Conservation (phyloP, 2,329 filamentous ascomycete species). For the Diaporthe amygdali region DNA sequence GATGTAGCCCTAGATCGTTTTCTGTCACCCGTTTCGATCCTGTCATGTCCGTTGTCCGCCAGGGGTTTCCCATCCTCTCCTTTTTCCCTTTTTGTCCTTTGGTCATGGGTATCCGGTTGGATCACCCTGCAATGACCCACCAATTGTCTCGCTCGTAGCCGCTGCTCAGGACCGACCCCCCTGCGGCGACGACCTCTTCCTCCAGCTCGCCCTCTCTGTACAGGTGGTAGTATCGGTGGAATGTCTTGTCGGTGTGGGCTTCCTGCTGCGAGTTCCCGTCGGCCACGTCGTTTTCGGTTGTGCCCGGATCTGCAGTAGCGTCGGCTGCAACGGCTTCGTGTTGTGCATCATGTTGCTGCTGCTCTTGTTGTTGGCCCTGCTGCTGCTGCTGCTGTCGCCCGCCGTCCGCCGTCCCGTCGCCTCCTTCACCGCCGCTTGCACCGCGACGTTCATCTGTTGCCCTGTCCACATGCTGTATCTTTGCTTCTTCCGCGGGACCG, state of each 20-base stretch:
- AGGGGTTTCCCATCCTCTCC: not conserved
- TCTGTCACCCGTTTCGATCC: conserved; percentile 13
- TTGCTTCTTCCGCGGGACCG: not conserved
- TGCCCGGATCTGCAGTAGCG: conserved; percentile 15
- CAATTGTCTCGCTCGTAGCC: conserved; percentile 99
- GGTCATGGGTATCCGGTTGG: not conserved
- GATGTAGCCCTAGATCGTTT: conserved; percentile 6
- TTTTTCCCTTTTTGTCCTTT: not conserved
- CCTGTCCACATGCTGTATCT: not conserved
- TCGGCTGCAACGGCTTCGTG: not conserved
- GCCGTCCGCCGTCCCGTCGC: conserved; percentile 5
- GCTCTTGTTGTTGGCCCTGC: not conserved
- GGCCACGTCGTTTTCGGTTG: conserved; percentile 11
- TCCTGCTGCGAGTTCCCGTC: conserved; percentile 16
- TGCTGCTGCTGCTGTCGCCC: not conserved
- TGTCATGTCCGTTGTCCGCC: conserved; percentile 6
- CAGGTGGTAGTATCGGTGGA: conserved; percentile 92
- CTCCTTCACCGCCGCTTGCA: conserved; percentile 23
- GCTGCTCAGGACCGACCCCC: conserved; percentile 75
- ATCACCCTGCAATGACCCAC: conserved; percentile 75
- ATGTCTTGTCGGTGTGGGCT: conserved; percentile 59
- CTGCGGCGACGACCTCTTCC: conserved; percentile 74
- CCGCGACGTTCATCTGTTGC: conserved; percentile 9
- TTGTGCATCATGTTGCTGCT: not conserved
- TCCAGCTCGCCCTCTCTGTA: conserved; percentile 89